Evolutionary conservation across 1,284 basidiomycete genomes (phyloP).

Genomic region (Trametes sp.): DNA sequence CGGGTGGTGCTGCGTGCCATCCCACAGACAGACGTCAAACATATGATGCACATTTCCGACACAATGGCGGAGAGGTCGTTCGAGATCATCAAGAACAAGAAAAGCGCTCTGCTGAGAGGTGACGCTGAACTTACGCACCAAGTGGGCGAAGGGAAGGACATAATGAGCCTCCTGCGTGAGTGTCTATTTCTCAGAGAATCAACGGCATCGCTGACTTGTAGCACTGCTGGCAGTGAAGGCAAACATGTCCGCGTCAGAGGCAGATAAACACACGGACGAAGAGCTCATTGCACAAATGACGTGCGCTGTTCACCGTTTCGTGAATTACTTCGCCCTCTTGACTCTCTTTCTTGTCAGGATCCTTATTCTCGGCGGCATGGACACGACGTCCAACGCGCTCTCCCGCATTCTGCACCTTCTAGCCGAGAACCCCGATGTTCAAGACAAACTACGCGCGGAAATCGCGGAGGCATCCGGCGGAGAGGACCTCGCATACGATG

Average conservation of each 20-base stretch:
- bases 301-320: slow-evolving; percentile 19
- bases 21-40: slow-evolving; percentile 1
- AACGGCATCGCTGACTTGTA: background rate
- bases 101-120: slow-evolving; percentile 34
- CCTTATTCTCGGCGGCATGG: slow-evolving; percentile 30
- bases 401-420: slow-evolving; percentile 15
- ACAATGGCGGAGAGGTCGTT: slow-evolving; percentile 47
- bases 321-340: slow-evolving; percentile 37
- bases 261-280: slow-evolving; percentile 37
- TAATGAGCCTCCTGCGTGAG: slow-evolving; percentile 51
- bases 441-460: slow-evolving; percentile 33
- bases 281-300: slow-evolving; percentile 39
- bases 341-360: slow-evolving; percentile 3
- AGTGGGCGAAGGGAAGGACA: slow-evolving; percentile 49
- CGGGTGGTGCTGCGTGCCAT: slow-evolving; percentile 1
- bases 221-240: slow-evolving; percentile 28
- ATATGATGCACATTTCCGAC: slow-evolving; percentile 41
- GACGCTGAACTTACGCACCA: slow-evolving; percentile 31
- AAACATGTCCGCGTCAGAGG: slow-evolving; percentile 34
- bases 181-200: background rate
- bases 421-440: background rate
- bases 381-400: slow-evolving; percentile 31
- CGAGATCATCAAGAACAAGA: slow-evolving; percentile 51
- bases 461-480: slow-evolving; percentile 30
- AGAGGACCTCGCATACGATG: slow-evolving; percentile 37